Percentiles rank a stretch among this genome's conserved stretches.
Conservation (phyloP, 139 green algal species). For the Picochlorum sp. region DNA sequence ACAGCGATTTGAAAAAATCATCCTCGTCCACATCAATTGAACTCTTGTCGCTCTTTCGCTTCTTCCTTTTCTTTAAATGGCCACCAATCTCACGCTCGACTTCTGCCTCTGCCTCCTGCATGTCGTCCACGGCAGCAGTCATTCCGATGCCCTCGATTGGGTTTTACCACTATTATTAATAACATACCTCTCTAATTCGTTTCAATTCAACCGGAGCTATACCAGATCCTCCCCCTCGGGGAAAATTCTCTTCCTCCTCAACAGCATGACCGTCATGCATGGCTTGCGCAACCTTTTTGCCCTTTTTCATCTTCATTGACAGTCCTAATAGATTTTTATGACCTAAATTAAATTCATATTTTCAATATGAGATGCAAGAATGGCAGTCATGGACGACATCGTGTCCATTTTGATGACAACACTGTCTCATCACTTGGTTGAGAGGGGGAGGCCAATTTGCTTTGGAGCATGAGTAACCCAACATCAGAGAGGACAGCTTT, state of each 20-base stretch:
- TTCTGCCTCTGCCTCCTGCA: constrained; percentile 43
- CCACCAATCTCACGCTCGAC: constrained; percentile 46
- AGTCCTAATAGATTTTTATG: no score
- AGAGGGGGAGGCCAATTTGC: no score
- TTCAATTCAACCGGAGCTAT: constrained; percentile 52
- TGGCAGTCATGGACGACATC: no score
- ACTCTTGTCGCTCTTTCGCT: neutral
- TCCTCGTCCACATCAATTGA: constrained; percentile 28
- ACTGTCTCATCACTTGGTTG: no score
- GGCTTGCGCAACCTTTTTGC: neutral
- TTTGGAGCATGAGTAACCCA: no score
- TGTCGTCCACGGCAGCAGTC: neutral
- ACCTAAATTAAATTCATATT: no score
- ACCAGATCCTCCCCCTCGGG: constrained; percentile 47
- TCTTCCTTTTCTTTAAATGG: constrained; percentile 15
- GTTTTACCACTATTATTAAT: constrained; percentile 2
- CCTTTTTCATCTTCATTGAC: constrained; percentile 1
- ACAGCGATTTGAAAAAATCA: constrained; percentile 32
- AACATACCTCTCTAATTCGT: constrained; percentile 28
- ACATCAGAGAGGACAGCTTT: no score
- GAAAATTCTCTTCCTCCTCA: constrained; percentile 53
- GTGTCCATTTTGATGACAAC: no score
- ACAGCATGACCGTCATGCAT: neutral
- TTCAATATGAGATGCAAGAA: no score
- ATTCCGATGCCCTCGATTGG: neutral